Conservation (phyloP, 1,284 basidiomycete species). For the Leccinum pachyderme region DNA sequence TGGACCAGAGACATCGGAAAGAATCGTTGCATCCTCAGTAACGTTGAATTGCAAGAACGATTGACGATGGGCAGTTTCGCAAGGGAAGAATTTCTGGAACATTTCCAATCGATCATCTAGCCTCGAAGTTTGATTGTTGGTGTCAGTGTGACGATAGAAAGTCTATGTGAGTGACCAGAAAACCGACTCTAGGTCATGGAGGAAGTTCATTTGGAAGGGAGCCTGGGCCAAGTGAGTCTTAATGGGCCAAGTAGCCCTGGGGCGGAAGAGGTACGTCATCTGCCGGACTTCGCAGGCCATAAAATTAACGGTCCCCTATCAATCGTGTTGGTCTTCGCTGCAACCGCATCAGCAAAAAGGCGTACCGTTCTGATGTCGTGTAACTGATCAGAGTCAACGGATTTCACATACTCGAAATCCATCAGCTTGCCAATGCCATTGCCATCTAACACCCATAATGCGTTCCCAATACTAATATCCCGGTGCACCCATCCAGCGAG, state of each 20-base stretch:
- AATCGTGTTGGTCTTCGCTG: not conserved
- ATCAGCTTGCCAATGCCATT: not conserved
- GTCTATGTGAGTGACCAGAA: slow-evolving; percentile 13
- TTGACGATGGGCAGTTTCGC: not conserved
- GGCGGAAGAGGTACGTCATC: not conserved
- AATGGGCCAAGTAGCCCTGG: too few species aligned
- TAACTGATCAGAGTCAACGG: not conserved
- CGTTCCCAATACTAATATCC: slow-evolving; percentile 6
- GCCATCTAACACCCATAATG: not conserved
- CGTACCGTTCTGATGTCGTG: slow-evolving; percentile 9
- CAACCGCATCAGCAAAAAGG: not conserved
- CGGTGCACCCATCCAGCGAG: slow-evolving; percentile 10
- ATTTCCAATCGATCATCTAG: not conserved
- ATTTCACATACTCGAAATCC: slow-evolving; percentile 14
- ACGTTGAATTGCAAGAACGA: not conserved
- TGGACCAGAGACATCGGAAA: not conserved
- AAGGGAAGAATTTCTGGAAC: not conserved
- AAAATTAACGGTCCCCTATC: not conserved
- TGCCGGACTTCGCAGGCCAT: slow-evolving; percentile 4
- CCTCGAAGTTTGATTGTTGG: not conserved
- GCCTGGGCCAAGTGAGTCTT: not conserved
- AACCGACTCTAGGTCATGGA: slow-evolving; percentile 12
- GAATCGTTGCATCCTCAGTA: slow-evolving; percentile 15
- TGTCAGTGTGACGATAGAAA: not conserved
- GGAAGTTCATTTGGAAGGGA: slow-evolving; percentile 1